Evolutionary conservation across 2,329 filamentous ascomycete genomes (phyloP), one percentile per base, ranked within the genome.

Genomic region (Nothomitra cinnamomea): DNA sequence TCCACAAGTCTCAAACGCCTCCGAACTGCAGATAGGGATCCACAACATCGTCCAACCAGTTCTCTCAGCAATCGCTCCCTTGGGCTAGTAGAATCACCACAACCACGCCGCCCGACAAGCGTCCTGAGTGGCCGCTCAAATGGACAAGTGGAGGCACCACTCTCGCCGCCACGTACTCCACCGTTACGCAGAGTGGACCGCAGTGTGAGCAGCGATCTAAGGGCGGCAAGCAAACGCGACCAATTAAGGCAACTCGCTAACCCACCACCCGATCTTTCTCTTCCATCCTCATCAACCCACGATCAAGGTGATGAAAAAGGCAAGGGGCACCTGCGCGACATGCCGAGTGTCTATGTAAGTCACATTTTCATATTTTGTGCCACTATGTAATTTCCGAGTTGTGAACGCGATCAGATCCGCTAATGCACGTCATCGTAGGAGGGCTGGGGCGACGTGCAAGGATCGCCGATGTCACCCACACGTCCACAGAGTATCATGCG

Each of bases 261-360:
- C 6, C 13, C 50, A 32, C 50, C 35, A 28, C 50, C 32, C 3
- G 50, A 52, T 19, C 50, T 24, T 32, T 40, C 36, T 8, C 40
- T 43, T 35, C 50, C 50, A 43, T 52, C 50, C 62, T 77, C 74
- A 62, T 76, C 75, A 60, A 75, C 70, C 61, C 78, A 80, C 72
- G 83, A 83, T 65, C 85, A 87, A 62, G 76, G 87, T 69, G 85
- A 83, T 69, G 88, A 90, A 72, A 87, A 88, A 76, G 85, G 86
- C 72, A 88, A 87, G 71, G 82, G 79, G 70, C 85, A 86, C 67
- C 72, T 83, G 65, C 83, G 80, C 73, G 84, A 82, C 71, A 95
- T 95, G 87, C 77, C 86, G 67, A 87, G 95, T 75, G 83, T 94
- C 72, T 95, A 85, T 73, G 88, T 95, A 79, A 83, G 87, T 85